These are phyloP conservation scores for Penicillium sp. DNA, from an alignment of 2,329 filamentous ascomycete genomes.

Conservation along the genomic window DNA sequence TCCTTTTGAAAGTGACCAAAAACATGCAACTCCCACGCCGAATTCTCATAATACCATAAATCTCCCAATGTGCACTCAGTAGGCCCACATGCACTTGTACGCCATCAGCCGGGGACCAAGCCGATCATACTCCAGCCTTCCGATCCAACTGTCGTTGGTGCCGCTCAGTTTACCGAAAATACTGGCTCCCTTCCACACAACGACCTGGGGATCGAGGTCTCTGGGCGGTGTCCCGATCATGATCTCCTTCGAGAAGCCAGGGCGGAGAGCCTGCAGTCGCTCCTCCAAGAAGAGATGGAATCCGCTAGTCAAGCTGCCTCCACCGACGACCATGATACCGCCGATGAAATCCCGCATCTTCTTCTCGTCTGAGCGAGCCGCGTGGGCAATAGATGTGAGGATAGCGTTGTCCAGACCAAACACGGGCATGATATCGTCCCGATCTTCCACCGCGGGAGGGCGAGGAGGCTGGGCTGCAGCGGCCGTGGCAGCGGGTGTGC, in stretches of 20 bases:
- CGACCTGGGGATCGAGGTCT: constrained; percentile 96
- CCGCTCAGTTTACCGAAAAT: constrained; percentile 85
- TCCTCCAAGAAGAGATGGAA: constrained; percentile 84
- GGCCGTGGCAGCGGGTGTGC: constrained; percentile 42
- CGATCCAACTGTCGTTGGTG: constrained; percentile 95
- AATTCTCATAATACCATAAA: constrained; percentile 12
- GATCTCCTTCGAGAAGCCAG: constrained; percentile 65
- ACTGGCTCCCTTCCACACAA: constrained; percentile 95
- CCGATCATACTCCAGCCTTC: constrained; percentile 80
- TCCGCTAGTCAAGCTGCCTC: constrained; percentile 75
- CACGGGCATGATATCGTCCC: constrained; percentile 77
- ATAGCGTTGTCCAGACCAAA: constrained; percentile 87
- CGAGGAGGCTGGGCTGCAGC: constrained; percentile 40
- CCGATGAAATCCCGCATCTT: constrained; percentile 87
- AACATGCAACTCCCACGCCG: constrained; percentile 24
- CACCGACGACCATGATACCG: constrained; percentile 87
- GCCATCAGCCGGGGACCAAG: constrained; percentile 78
- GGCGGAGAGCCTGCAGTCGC: constrained; percentile 65
- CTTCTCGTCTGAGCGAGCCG: constrained; percentile 84
- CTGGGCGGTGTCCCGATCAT: constrained; percentile 71
- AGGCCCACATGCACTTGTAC: constrained; percentile 71
- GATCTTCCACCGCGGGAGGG: constrained; percentile 55
- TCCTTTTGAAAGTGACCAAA: constrained; percentile 4
- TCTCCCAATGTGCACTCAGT: constrained; percentile 37
- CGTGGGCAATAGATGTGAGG: constrained; percentile 82